phyloP scores from a whole-genome alignment of 1,284 basidiomycete genomes.

The Sphaerobolus stellatus region DNA sequence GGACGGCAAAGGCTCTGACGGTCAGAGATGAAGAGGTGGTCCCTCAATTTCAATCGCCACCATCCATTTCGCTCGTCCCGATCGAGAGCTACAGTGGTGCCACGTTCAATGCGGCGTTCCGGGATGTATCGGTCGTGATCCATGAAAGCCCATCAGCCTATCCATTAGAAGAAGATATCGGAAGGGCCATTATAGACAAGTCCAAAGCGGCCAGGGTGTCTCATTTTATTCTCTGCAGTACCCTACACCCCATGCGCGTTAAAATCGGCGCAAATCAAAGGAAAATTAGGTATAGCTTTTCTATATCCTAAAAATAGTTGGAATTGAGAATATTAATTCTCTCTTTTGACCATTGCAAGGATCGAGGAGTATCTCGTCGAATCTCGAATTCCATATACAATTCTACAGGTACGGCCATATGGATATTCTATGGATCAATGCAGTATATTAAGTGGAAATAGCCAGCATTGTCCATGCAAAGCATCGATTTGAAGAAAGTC shows the following conservation, averaged over 20 bases:
- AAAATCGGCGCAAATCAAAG: conserved; percentile 34
- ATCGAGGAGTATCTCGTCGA: conserved; percentile 37
- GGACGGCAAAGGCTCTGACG: too few species aligned
- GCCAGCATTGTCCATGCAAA: conserved; percentile 35
- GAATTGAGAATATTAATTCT: background rate
- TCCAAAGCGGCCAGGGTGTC: conserved; percentile 34
- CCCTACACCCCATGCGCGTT: conserved; percentile 31
- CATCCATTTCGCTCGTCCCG: too few species aligned
- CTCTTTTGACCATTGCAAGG: conserved; percentile 15
- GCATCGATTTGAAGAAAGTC: conserved; percentile 24
- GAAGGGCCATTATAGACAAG: background rate
- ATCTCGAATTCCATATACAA: conserved; percentile 33
- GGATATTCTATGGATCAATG: background rate
- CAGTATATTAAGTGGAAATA: conserved; percentile 7
- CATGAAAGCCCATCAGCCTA: too few species aligned
- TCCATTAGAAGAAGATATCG: background rate
- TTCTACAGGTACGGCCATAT: conserved; percentile 25
- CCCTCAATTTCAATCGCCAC: too few species aligned
- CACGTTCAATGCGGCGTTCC: too few species aligned
- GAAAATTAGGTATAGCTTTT: conserved; percentile 28
- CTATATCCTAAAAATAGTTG: background rate
- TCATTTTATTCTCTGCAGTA: conserved; percentile 41
- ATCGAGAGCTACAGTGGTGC: too few species aligned
- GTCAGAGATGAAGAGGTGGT: too few species aligned
- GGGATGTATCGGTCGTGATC: too few species aligned